phyloP scores from a whole-genome alignment of 2,329 filamentous ascomycete species.

The Neofusicoccum parvum region DNA sequence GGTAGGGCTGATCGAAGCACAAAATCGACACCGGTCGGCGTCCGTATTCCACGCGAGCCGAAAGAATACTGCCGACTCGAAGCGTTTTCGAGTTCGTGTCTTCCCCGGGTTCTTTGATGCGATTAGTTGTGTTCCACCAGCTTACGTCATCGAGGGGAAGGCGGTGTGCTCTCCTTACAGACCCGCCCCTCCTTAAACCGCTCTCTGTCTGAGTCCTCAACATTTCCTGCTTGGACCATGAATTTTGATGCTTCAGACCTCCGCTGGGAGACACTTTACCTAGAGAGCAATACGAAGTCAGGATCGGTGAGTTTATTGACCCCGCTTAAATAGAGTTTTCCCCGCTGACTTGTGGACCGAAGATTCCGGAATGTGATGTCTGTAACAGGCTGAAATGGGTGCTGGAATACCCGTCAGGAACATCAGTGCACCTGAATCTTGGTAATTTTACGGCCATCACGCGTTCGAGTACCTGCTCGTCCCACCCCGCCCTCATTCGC shows the following conservation, averaged over 20 bases:
- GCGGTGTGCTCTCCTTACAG: constrained; percentile 16
- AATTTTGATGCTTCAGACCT: constrained; percentile 10
- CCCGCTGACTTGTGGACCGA: neutral
- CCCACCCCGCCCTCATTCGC: neutral
- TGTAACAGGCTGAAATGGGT: constrained; percentile 6
- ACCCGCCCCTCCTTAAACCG: constrained; percentile 2
- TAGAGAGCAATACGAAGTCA: neutral
- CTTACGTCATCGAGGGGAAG: constrained; percentile 15
- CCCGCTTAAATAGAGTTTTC: neutral
- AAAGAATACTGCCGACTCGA: neutral
- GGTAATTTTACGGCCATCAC: neutral
- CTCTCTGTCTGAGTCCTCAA: neutral
- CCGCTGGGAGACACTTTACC: constrained; percentile 9
- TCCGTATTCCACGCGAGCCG: neutral
- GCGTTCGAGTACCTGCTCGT: neutral
- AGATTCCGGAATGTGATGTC: constrained; percentile 10
- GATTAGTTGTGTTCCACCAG: neutral
- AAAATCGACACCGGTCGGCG: neutral
- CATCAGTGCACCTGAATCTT: constrained; percentile 7
- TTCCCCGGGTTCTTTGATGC: neutral
- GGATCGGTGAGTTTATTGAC: neutral
- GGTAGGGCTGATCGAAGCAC: neutral
- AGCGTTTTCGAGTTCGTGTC: neutral
- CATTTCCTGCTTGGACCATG: neutral
- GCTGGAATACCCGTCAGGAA: neutral